Evolutionary conservation across 495 filamentous ascomycete species (phyloP).

Genomic region (Aspergillus haitiensis): DNA sequence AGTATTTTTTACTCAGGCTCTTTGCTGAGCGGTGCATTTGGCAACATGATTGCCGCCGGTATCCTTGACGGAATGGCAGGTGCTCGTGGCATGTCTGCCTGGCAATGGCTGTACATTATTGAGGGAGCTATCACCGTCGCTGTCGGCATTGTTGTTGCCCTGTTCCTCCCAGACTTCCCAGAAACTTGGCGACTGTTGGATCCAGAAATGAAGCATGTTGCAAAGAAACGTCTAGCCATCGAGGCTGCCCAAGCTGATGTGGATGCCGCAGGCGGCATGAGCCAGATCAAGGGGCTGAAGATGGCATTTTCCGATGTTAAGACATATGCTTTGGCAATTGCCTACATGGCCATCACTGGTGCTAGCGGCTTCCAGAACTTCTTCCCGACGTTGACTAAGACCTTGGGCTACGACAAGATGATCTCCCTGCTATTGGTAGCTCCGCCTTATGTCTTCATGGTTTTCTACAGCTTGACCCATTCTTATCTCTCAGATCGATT

Average conservation of each 20-base stretch:
- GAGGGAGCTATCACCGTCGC: slow-evolving; percentile 45
- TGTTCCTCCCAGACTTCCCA: slow-evolving; percentile 52
- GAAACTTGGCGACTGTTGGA: slow-evolving; percentile 48
- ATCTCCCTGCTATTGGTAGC: slow-evolving; percentile 53
- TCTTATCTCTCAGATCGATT: slow-evolving; percentile 47
- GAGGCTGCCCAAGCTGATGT: slow-evolving; percentile 51
- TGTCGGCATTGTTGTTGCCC: slow-evolving; percentile 40
- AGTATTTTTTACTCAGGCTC: slow-evolving; percentile 68
- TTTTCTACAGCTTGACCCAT: slow-evolving; percentile 47
- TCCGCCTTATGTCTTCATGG: slow-evolving; percentile 58
- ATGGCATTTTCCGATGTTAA: slow-evolving; percentile 54
- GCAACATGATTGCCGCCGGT: slow-evolving; percentile 61
- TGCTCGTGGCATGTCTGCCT: slow-evolving; percentile 42
- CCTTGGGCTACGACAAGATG: slow-evolving; percentile 41
- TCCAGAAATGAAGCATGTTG: slow-evolving; percentile 51
- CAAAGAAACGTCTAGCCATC: slow-evolving; percentile 49
- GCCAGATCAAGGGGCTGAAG: slow-evolving; percentile 51
- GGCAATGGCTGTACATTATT: slow-evolving; percentile 57
- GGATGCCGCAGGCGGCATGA: slow-evolving; percentile 49
- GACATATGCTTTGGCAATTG: slow-evolving; percentile 49
- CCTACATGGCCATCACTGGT: slow-evolving; percentile 54
- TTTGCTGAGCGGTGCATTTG: slow-evolving; percentile 62
- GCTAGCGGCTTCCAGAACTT: slow-evolving; percentile 57
- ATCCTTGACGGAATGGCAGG: slow-evolving; percentile 46
- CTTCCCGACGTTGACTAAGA: slow-evolving; percentile 52